Percentiles rank a stretch among this genome's conserved stretches.
Evolutionary conservation across 2,329 filamentous ascomycete genomes (phyloP).

Genomic region (Raffaelea deltoideospora): DNA sequence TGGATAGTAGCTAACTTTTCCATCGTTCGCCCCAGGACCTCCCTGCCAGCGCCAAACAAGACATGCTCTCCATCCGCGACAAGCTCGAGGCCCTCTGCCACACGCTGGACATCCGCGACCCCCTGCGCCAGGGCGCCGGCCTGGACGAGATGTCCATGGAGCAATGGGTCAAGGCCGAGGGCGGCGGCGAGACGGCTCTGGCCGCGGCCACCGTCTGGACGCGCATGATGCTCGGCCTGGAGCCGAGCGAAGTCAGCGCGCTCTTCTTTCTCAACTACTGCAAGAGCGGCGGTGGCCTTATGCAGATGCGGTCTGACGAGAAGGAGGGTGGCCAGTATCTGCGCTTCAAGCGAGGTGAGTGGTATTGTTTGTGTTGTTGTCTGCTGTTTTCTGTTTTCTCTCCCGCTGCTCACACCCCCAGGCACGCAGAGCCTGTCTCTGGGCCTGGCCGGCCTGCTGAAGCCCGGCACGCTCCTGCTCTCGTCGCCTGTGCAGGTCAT

Average conservation of each 20-base stretch:
- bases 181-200: constrained; percentile 1
- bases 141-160: constrained; percentile 4
- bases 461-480: background rate
- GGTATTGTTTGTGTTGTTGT: background rate
- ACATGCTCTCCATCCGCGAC: background rate
- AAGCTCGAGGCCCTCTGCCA: constrained; percentile 5
- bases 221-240: constrained; percentile 24
- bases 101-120: constrained; percentile 5
- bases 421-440: constrained; percentile 21
- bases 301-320: constrained; percentile 35
- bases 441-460: constrained; percentile 1
- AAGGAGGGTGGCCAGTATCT: constrained; percentile 38
- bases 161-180: constrained; percentile 1
- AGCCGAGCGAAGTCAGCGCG: constrained; percentile 32
- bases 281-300: constrained; percentile 33
- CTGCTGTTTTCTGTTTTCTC: background rate
- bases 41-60: too few species aligned
- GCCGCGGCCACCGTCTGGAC: constrained; percentile 6
- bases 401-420: background rate
- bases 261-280: constrained; percentile 41
- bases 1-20: too few species aligned
- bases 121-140: constrained; percentile 1
- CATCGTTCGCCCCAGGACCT: too few species aligned
- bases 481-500: constrained; percentile 3
- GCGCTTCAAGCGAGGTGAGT: constrained; percentile 23